Evolutionary conservation across 768 basidiomycete genomes (phyloP).

Genomic region (Hirschioporus abietinus): DNA sequence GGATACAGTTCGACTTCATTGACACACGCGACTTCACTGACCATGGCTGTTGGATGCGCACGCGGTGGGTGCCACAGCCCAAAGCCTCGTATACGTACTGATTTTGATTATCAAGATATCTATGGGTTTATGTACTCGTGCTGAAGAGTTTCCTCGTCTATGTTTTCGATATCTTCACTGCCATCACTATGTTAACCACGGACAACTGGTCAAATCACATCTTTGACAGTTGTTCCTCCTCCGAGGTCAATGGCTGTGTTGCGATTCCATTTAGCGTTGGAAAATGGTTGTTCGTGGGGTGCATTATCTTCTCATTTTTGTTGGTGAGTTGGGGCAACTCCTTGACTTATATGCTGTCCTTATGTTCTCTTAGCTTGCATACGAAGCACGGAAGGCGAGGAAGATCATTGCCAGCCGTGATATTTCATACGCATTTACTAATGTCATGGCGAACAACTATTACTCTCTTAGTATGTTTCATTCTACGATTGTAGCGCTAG

Average conservation of each 20-base stretch:
- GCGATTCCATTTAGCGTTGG: slow-evolving; percentile 84
- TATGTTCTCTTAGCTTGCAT: slow-evolving; percentile 57
- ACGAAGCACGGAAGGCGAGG: slow-evolving; percentile 88
- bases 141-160: slow-evolving; percentile 97
- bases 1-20: slow-evolving; percentile 87
- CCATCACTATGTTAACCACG: slow-evolving; percentile 92
- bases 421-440: slow-evolving; percentile 97
- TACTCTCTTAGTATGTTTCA: slow-evolving; percentile 79
- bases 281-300: slow-evolving; percentile 96
- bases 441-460: slow-evolving; percentile 94
- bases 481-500: slow-evolving; percentile 4
- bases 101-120: slow-evolving; percentile 50
- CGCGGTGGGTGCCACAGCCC: slow-evolving; percentile 53
- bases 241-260: slow-evolving; percentile 57
- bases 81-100: slow-evolving; percentile 9
- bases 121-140: slow-evolving; percentile 89
- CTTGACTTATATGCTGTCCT: not conserved
- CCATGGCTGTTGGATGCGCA: slow-evolving; percentile 78
- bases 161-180: slow-evolving; percentile 95
- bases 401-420: slow-evolving; percentile 94
- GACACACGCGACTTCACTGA: slow-evolving; percentile 90
- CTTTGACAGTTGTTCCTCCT: slow-evolving; percentile 62
- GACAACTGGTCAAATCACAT: slow-evolving; percentile 89
- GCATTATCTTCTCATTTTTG: slow-evolving; percentile 97
- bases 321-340: slow-evolving; percentile 49